Conservation (phyloP, 2,329 filamentous ascomycete genomes). For the Rutstroemia sp. region DNA sequence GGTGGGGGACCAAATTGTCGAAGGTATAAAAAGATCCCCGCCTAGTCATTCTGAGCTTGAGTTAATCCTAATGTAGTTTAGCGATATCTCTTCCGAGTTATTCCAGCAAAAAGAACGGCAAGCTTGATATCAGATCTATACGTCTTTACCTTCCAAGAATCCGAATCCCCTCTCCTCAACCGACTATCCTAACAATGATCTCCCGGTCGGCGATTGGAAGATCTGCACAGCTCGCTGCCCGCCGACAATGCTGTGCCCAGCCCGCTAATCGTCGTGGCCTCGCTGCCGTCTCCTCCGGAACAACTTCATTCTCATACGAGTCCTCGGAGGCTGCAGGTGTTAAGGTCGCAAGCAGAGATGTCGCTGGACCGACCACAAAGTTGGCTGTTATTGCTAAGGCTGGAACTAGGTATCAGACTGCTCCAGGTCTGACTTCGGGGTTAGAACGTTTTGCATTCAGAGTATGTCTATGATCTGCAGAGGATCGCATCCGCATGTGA, state of each 20-base stretch:
- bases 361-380: slow-evolving; percentile 80
- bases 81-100: slow-evolving; percentile 9
- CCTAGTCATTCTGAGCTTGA: background rate
- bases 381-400: slow-evolving; percentile 90
- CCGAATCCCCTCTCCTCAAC: slow-evolving; percentile 14
- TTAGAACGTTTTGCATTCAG: slow-evolving; percentile 97
- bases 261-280: slow-evolving; percentile 51
- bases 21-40: slow-evolving; percentile 7
- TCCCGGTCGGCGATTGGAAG: slow-evolving; percentile 58
- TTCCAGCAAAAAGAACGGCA: slow-evolving; percentile 16
- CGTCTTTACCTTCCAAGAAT: slow-evolving; percentile 10
- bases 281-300: slow-evolving; percentile 56
- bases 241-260: slow-evolving; percentile 50
- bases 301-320: slow-evolving; percentile 78
- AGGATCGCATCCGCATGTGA: background rate
- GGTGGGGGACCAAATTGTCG: slow-evolving; percentile 5
- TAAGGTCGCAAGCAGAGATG: slow-evolving; percentile 88
- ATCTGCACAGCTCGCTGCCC: slow-evolving; percentile 55
- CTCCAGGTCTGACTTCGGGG: slow-evolving; percentile 82
- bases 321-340: slow-evolving; percentile 73
- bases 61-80: background rate
- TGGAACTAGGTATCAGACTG: slow-evolving; percentile 84
- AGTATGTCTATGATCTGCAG: slow-evolving; percentile 38
- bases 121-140: slow-evolving; percentile 11
- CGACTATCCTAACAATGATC: slow-evolving; percentile 52